phyloP scores from a whole-genome alignment of 75 land plant genomes.

The Selaginella moellendorffii region DNA sequence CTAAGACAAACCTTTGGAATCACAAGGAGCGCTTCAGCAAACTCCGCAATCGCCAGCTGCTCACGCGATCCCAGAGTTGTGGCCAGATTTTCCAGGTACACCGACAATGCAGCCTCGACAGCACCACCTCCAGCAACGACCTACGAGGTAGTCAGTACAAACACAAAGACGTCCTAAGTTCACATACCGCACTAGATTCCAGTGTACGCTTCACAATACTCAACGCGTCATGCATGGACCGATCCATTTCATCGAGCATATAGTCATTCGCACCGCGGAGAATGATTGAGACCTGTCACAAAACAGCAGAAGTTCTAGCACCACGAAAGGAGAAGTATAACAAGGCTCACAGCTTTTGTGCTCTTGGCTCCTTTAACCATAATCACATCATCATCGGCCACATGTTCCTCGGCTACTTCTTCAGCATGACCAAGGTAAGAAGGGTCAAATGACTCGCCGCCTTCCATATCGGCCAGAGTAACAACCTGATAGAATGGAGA shows the following conservation, averaged over 20 bases:
- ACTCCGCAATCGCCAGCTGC: slow-evolving; percentile 93
- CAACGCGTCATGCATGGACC: slow-evolving; percentile 86
- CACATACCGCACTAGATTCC: slow-evolving; percentile 69
- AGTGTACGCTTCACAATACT: slow-evolving; percentile 89
- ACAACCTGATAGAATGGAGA: no score
- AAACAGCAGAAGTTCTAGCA: not conserved
- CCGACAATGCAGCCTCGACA: slow-evolving; percentile 94
- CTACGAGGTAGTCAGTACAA: slow-evolving; percentile 18
- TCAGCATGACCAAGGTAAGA: slow-evolving; percentile 78
- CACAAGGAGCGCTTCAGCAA: slow-evolving; percentile 83
- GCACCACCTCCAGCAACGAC: slow-evolving; percentile 99
- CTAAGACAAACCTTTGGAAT: slow-evolving; percentile 63
- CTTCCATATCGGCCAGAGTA: slow-evolving; percentile 98
- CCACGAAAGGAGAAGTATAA: not conserved
- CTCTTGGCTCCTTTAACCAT: slow-evolving; percentile 83
- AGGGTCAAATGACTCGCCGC: slow-evolving; percentile 90
- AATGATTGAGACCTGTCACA: slow-evolving; percentile 82
- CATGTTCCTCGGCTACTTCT: slow-evolving; percentile 87
- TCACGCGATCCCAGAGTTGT: slow-evolving; percentile 92
- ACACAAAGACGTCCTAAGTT: not conserved
- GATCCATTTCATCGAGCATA: slow-evolving; percentile 98
- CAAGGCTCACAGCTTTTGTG: slow-evolving; percentile 60
- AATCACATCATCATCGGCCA: slow-evolving; percentile 86
- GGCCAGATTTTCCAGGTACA: slow-evolving; percentile 75
- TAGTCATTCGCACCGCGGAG: slow-evolving; percentile 94